Evolutionary conservation across 208 protist species (phyloP).

Genomic region (Leishmania amazonensis): DNA sequence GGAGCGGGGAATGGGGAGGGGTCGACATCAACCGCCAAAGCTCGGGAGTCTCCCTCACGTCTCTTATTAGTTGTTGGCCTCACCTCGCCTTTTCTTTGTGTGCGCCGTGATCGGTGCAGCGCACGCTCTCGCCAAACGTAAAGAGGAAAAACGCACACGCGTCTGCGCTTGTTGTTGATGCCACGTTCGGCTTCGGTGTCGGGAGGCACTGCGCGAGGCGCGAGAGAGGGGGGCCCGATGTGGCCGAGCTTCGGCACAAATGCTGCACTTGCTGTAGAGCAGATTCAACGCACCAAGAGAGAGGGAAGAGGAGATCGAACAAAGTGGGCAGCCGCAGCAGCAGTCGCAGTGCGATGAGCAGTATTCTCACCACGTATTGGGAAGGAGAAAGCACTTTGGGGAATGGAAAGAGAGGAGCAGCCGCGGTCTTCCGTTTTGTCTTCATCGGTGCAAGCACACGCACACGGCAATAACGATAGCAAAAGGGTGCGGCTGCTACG

Average conservation of each 20-base stretch:
- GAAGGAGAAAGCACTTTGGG: neutral
- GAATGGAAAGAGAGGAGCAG: neutral
- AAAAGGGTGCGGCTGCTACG: neutral
- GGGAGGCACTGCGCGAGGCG: neutral
- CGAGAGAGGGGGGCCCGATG: neutral
- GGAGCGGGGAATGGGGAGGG: conserved; percentile 16
- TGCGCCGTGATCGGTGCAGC: neutral
- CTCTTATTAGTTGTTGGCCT: neutral
- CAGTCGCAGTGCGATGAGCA: neutral
- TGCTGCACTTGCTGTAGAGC: neutral
- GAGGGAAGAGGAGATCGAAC: neutral
- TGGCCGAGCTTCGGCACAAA: neutral
- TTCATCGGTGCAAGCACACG: neutral
- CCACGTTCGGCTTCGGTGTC: neutral
- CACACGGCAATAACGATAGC: neutral
- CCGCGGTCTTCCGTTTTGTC: neutral
- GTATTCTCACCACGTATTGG: neutral
- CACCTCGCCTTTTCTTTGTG: neutral
- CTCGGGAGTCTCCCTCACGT: neutral
- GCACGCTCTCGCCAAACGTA: neutral
- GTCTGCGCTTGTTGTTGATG: neutral
- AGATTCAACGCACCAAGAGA: conserved; percentile 6
- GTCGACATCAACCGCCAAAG: neutral
- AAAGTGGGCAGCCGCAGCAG: neutral
- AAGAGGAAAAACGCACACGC: neutral